Evolutionary conservation across 306 rosid species (phyloP), one percentile per base, ranked within the genome.

Genomic region (Geum urbanum): DNA sequence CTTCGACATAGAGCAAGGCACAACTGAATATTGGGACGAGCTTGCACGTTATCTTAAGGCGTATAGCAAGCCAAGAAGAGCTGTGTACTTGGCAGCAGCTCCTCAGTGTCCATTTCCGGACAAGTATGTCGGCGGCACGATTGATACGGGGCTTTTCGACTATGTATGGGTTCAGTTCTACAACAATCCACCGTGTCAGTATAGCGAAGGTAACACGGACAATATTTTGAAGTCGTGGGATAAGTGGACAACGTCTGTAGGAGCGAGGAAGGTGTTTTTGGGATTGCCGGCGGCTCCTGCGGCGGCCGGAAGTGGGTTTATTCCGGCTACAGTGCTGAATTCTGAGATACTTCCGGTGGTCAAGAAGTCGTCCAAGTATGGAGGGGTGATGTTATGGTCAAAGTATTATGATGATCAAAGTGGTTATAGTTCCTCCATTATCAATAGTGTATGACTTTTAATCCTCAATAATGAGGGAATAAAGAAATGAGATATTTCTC

Each of bases 61-160:
- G 0, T 79, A 81, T 66, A 56, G 67, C 55, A 72, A 64, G 10
- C 46, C 0, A 73, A 32, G 49, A 37, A 75, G 69, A 39, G 53
- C 15, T 11, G 85, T 90, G 49, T 84, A 84, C 84, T 76, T 90
- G 40, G 58, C 81, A 51, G 96, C 86, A 35, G 94, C 96, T 18
- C 96, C 94, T n/a, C 96, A 90, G 24, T 90, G 96, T 59, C 96
- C 94, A 45, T 72, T 80, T 72, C 96, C 96, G 10, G 96, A 87
- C 74, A 72, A 24, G 0, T 82, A 73, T 27, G 57, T 87, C 4
- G 88, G 82, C 5, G 75, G 46, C 41, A 87, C 95, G 5, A 86
- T 86, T 9, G 8, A 76, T 35, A 87, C 85, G 0, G 84, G 88
- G 1, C 84, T 82, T 9, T 90, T 87, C 69, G 86, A 87, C 78